A percentile compares a stretch with the other conserved stretches of the same genome.
phyloP scores from a whole-genome alignment of 1,284 basidiomycete species.

The Cutaneotrichosporon spelunceum region DNA sequence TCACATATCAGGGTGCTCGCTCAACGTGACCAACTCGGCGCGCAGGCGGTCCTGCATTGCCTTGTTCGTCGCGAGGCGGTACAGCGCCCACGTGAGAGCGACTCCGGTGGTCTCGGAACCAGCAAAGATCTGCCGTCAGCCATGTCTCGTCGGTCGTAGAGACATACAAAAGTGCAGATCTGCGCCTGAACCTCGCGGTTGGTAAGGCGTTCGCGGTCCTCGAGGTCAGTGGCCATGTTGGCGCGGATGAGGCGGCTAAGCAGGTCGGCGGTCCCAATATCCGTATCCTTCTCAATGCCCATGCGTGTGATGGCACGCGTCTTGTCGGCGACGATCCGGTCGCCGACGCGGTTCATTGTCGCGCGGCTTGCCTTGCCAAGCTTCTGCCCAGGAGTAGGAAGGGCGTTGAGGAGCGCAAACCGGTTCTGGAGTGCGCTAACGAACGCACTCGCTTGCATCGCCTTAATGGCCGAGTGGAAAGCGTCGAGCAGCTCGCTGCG shows the following conservation, averaged over 20 bases:
- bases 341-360: conserved; percentile 10
- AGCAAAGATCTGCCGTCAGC: conserved; percentile 38
- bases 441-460: conserved; percentile 6
- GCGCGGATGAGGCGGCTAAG: conserved; percentile 60
- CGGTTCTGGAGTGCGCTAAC: conserved; percentile 58
- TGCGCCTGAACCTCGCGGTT: conserved; percentile 67
- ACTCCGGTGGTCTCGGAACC: conserved; percentile 76
- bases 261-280: conserved; percentile 53
- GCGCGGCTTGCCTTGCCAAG: neutral
- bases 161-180: conserved; percentile 67
- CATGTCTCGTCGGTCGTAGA: neutral
- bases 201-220: conserved; percentile 59
- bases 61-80: conserved; percentile 60
- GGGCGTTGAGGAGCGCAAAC: conserved; percentile 49
- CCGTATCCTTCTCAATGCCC: conserved; percentile 49
- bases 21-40: conserved; percentile 53
- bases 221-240: conserved; percentile 59
- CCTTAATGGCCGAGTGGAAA: conserved; percentile 7
- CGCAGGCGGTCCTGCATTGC: conserved; percentile 60
- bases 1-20: conserved; percentile 1
- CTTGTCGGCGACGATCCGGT: conserved; percentile 3
- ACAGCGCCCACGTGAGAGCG: conserved; percentile 69
- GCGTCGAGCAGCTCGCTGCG: conserved; percentile 53
- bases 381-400: conserved; percentile 4
- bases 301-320: conserved; percentile 11